These are phyloP conservation scores for Pochonia chlamydosporia DNA, from an alignment of 2,329 filamentous ascomycete genomes.

Conservation along the genomic window DNA sequence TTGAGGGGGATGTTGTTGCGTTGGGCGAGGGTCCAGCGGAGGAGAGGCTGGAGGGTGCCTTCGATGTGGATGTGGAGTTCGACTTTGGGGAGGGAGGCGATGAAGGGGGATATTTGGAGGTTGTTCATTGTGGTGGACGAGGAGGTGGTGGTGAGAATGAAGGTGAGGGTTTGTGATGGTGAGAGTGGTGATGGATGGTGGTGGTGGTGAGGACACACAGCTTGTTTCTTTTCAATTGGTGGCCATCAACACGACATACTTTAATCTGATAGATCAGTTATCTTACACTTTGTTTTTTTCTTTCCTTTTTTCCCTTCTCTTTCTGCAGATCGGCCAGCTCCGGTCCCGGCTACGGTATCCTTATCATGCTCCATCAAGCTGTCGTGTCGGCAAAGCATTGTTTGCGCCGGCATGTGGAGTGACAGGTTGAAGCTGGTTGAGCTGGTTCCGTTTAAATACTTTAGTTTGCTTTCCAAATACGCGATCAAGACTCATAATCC, in stretches of 20 bases:
- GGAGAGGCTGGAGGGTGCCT: slow-evolving; percentile 60
- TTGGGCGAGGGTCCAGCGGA: slow-evolving; percentile 62
- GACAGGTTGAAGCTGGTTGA: too few species aligned
- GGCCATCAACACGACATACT: too few species aligned
- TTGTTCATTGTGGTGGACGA: slow-evolving; percentile 19
- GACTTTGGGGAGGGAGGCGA: slow-evolving; percentile 65
- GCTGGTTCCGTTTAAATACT: too few species aligned
- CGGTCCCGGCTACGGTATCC: not conserved
- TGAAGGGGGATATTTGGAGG: slow-evolving; percentile 37
- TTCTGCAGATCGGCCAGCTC: not conserved
- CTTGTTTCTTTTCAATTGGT: too few species aligned
- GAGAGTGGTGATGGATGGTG: too few species aligned
- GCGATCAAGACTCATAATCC: too few species aligned
- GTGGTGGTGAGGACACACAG: not conserved
- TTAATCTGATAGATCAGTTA: too few species aligned
- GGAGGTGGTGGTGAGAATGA: not conserved
- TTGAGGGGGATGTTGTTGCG: slow-evolving; percentile 59
- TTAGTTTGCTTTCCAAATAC: too few species aligned
- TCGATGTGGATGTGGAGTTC: slow-evolving; percentile 77
- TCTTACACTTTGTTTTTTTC: too few species aligned
- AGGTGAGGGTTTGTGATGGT: too few species aligned
- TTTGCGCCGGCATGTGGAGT: not conserved
- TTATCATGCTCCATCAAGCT: not conserved
- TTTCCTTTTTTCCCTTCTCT: too few species aligned
- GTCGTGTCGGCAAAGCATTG: too few species aligned